These are phyloP conservation scores for Oemleria cerasiformis DNA, from an alignment of 306 rosid genomes.

Conservation along the genomic window DNA sequence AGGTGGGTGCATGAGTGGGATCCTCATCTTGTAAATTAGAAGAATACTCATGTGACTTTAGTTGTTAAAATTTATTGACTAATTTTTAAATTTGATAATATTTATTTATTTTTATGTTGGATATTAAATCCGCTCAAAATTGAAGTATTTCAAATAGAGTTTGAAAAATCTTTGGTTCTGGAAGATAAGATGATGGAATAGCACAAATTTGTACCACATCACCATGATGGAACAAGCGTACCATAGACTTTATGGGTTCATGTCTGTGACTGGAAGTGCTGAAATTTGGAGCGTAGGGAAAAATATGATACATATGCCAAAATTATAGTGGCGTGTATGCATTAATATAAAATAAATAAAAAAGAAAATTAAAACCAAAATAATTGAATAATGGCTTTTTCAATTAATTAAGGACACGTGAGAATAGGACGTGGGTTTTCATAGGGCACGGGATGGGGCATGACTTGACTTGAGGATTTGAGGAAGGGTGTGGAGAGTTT, in stretches of 20 bases:
- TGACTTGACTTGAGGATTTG: not conserved
- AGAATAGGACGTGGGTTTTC: not conserved
- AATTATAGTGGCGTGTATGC: not conserved
- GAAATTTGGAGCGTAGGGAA: not conserved
- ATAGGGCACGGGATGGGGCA: not conserved
- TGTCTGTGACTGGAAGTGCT: not conserved
- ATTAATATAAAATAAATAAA: not conserved
- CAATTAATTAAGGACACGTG: slow-evolving; percentile 4
- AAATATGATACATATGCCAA: not conserved
- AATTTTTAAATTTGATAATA: too few relatives aligned
- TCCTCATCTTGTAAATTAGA: too few relatives aligned
- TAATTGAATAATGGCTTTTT: not conserved
- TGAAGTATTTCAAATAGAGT: not conserved
- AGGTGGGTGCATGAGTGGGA: too few relatives aligned
- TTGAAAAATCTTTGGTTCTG: not conserved
- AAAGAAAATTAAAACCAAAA: not conserved
- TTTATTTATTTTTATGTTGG: too few relatives aligned
- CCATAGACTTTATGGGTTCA: not conserved
- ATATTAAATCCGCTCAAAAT: too few relatives aligned
- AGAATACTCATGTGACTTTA: too few relatives aligned
- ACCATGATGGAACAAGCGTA: not conserved
- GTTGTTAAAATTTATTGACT: too few relatives aligned
- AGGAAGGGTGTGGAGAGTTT: not conserved
- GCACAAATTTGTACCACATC: not conserved
- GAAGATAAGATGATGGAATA: not conserved